Evolutionary conservation across 768 basidiomycete genomes (phyloP).

Genomic region (Suillus placidus): DNA sequence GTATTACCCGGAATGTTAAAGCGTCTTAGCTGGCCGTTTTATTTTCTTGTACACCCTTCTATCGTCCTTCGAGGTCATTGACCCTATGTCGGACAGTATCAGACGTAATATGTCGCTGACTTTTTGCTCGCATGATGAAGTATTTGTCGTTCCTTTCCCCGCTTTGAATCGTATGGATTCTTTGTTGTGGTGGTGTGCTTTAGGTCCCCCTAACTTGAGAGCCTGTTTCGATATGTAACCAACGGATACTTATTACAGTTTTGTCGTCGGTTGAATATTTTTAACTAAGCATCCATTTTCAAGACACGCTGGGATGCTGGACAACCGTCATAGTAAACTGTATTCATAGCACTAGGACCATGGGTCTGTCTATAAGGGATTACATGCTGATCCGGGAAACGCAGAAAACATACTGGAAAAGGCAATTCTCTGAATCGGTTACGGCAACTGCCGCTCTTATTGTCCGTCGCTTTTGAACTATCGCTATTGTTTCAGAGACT

Average conservation of each 20-base stretch:
- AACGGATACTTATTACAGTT: neutral
- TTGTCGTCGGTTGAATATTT: neutral
- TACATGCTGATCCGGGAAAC: neutral
- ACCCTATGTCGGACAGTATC: neutral
- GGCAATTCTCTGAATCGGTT: conserved; percentile 3
- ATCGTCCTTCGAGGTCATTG: neutral
- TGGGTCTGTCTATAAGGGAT: neutral
- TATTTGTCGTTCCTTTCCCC: neutral
- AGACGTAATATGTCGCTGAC: neutral
- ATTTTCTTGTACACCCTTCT: neutral
- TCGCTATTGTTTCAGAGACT: conserved; percentile 36
- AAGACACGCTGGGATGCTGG: neutral
- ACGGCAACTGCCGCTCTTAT: conserved; percentile 17
- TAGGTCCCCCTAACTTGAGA: neutral
- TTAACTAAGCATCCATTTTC: too few species aligned
- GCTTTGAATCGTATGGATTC: neutral
- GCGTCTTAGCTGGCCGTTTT: neutral
- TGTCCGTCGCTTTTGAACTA: conserved; percentile 11
- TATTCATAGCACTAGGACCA: too few species aligned
- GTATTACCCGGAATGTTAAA: neutral
- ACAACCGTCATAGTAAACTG: neutral
- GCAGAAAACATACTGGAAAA: neutral
- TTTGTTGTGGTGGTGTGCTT: neutral
- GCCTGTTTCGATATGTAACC: neutral
- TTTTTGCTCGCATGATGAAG: neutral